A percentile compares a stretch with the other conserved stretches of the same genome.
These are phyloP conservation scores for Lactarius hengduanensis DNA, from an alignment of 768 basidiomycete genomes.

Conservation along the genomic window DNA sequence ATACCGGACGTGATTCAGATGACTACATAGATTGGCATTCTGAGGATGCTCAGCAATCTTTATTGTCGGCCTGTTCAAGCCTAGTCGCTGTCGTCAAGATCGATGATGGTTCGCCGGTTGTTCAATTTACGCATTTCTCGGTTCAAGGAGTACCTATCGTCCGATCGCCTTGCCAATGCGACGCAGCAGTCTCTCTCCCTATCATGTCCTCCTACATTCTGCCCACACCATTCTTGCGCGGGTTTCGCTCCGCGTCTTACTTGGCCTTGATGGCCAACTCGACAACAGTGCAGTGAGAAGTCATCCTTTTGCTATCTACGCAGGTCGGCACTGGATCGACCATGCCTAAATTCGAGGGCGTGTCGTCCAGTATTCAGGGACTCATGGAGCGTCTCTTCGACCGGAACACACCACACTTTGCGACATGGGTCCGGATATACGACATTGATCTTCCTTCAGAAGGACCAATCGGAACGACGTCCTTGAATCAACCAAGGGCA, in stretches of 20 bases:
- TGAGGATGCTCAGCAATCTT: not conserved
- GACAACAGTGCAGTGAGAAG: not conserved
- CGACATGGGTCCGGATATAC: constrained; percentile 13
- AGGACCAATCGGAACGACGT: not conserved
- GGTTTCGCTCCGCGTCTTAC: constrained; percentile 6
- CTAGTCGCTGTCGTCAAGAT: not conserved
- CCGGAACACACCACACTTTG: not conserved
- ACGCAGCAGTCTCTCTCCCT: not conserved
- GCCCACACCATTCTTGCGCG: constrained; percentile 10
- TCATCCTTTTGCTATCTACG: constrained; percentile 7
- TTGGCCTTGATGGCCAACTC: not conserved
- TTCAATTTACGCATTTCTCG: constrained; percentile 14
- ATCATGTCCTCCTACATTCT: not conserved
- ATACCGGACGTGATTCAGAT: too few relatives aligned
- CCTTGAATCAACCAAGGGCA: not conserved
- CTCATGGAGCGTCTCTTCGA: constrained; percentile 4
- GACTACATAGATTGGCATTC: not conserved
- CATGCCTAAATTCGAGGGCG: constrained; percentile 1
- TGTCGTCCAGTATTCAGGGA: not conserved
- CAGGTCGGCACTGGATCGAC: constrained; percentile 10
- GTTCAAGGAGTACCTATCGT: constrained; percentile 19
- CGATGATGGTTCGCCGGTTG: not conserved
- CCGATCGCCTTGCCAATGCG: not conserved
- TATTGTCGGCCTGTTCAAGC: not conserved
- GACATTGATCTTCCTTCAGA: constrained; percentile 2